Conservation (phyloP, 805 yeast genomes). For the Ogataea parapolymorpha region DNA sequence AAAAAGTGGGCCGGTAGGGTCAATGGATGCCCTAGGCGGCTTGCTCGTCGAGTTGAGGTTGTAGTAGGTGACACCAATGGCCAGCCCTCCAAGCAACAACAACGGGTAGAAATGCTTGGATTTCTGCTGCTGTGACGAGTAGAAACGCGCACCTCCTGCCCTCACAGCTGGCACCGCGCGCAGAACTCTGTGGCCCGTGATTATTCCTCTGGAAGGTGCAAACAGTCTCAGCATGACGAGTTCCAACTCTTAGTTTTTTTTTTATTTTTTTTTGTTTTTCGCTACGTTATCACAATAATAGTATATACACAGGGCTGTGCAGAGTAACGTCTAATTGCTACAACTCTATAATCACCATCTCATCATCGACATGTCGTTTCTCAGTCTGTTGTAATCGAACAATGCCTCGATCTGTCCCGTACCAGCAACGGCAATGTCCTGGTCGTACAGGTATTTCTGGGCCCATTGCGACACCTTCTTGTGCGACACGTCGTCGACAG, state of each 20-base stretch:
- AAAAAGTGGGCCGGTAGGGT: slow-evolving; percentile 38
- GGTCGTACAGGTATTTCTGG: slow-evolving; percentile 72
- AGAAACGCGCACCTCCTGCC: slow-evolving; percentile 3
- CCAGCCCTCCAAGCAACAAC: slow-evolving; percentile 27
- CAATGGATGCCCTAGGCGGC: slow-evolving; percentile 34
- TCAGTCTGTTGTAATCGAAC: slow-evolving; percentile 79
- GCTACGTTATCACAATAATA: slow-evolving; percentile 8
- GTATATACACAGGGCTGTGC: slow-evolving; percentile 6
- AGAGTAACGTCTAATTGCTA: slow-evolving; percentile 1
- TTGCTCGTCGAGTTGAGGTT: slow-evolving; percentile 28
- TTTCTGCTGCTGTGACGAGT: slow-evolving; percentile 11
- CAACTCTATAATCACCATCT: slow-evolving; percentile 52
- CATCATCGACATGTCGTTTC: slow-evolving; percentile 88
- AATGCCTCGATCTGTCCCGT: slow-evolving; percentile 84
- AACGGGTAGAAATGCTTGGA: slow-evolving; percentile 27
- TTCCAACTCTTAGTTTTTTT: neutral
- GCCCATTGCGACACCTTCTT: slow-evolving; percentile 72
- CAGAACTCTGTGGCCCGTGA: neutral
- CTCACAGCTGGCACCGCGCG: neutral
- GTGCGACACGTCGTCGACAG: slow-evolving; percentile 61
- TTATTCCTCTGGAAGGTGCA: slow-evolving; percentile 3
- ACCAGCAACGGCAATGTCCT: slow-evolving; percentile 78
- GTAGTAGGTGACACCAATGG: slow-evolving; percentile 34
- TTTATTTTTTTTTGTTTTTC: slow-evolving; percentile 1
- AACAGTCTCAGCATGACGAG: slow-evolving; percentile 4